Conservation (phyloP, 305 asterid species). For the Rubia balearica region DNA sequence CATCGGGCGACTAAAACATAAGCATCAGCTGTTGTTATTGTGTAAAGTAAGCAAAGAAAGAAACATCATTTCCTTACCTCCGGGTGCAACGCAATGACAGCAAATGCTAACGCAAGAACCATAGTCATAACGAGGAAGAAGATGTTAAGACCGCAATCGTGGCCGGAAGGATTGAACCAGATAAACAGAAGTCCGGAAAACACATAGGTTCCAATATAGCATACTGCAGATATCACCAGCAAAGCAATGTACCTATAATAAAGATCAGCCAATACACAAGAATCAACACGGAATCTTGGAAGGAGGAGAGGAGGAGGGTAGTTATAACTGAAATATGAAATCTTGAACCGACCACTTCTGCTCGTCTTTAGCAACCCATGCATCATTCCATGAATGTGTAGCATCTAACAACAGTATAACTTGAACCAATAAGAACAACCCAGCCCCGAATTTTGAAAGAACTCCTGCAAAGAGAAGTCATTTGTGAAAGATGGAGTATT, state of each 20-base stretch:
- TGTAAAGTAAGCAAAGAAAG: background rate
- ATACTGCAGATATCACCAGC: slow-evolving; percentile 61
- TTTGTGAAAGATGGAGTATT: too few relatives aligned
- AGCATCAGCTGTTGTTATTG: background rate
- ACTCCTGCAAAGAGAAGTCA: slow-evolving; percentile 44
- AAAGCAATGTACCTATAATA: slow-evolving; percentile 65
- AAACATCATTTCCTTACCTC: slow-evolving; percentile 35
- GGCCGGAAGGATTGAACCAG: slow-evolving; percentile 96
- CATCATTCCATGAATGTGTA: slow-evolving; percentile 91
- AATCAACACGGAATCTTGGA: slow-evolving; percentile 14
- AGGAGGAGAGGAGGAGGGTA: background rate
- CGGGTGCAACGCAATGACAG: slow-evolving; percentile 78
- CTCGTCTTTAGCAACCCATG: slow-evolving; percentile 96
- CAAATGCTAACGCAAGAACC: slow-evolving; percentile 68
- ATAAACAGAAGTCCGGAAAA: slow-evolving; percentile 71
- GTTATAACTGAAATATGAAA: slow-evolving; percentile 7
- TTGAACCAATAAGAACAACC: slow-evolving; percentile 79
- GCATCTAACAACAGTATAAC: slow-evolving; percentile 76
- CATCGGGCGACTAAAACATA: too few relatives aligned
- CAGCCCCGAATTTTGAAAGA: slow-evolving; percentile 90
- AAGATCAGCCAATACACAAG: slow-evolving; percentile 14
- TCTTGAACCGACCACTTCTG: slow-evolving; percentile 61
- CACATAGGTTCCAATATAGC: slow-evolving; percentile 70
- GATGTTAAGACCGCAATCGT: slow-evolving; percentile 82
- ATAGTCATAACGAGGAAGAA: slow-evolving; percentile 85